Base-by-base conservation (phyloP, 345 rosid genomes). In the Carallia brachiata region DNA sequence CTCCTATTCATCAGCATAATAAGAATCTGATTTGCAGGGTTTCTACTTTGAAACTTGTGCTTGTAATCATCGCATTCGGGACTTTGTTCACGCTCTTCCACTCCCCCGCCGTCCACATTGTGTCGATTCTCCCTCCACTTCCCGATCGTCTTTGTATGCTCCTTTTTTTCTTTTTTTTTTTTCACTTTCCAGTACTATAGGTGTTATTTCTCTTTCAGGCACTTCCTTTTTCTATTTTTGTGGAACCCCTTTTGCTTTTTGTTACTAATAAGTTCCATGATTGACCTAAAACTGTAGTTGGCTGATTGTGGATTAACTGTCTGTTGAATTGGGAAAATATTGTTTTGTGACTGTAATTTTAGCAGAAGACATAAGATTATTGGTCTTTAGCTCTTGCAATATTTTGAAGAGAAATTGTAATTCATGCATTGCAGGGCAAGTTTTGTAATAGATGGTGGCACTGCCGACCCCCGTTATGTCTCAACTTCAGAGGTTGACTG, bases 41-140 rank as follows among this genome's bases (percentile, higher is more conserved):
- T 65, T 56, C 85, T 52, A 72, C 86, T 50, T 63, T 84, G 65
- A 87, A 84, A 68, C 68, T 84, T 59, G 86, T 90, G 66, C 77
- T 87, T 77, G 59, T 83, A 60, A 72, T 87, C 68, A 83, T 84
- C 74, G 67, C 86, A 52, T 54, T 90, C 39, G 90, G 89, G 62
- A 82, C 88, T 57, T 71, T 90, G 64, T 52, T 93, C 55, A 89
- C 84, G 0, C 81, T 93, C 44, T 79, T 84, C 73, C 87, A 73
- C 61, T 89, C 89, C 72, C 93, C 95, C n/a, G 77, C 79, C 0
- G 78, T 92, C 68, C 70, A 83, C 70, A 77, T 89, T 81, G 79
- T 85, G 79, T 85, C 30, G 93, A 90, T 66, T 80, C 52, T 60
- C 86, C 83, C 58, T 81, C 84, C 31, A 37, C 59, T 69, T 67